phyloP scores from a whole-genome alignment of 352 stramenopile genomes.

The Phytophthora boehmeriae region DNA sequence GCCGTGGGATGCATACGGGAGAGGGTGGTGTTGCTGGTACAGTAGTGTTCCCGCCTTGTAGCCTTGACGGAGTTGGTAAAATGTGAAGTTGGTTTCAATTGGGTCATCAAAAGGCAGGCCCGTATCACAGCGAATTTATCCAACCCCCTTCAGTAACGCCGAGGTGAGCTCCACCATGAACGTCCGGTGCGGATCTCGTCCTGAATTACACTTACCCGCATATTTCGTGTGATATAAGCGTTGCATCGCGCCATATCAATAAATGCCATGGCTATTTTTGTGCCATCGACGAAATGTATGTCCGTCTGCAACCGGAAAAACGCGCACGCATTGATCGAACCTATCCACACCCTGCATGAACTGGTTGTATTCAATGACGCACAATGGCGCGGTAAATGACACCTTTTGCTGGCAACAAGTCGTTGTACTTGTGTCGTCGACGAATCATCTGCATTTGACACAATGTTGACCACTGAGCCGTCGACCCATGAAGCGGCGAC shows the following conservation, averaged over 20 bases:
- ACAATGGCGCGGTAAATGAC: background rate
- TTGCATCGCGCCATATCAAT: constrained; percentile 6
- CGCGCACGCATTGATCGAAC: background rate
- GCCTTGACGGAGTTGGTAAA: background rate
- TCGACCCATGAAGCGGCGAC: background rate
- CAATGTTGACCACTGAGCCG: background rate
- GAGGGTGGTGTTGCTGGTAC: too few relatives aligned
- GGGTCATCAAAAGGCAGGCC: too few relatives aligned
- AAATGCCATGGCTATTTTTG: constrained; percentile 2
- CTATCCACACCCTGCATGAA: background rate
- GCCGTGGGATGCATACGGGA: too few relatives aligned
- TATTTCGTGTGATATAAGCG: background rate
- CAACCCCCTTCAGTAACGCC: background rate
- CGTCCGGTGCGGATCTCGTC: background rate
- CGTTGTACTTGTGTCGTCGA: too few relatives aligned
- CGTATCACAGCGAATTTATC: constrained; percentile 3
- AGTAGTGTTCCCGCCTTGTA: too few relatives aligned
- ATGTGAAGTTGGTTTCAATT: too few relatives aligned
- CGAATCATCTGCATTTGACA: background rate
- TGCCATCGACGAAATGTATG: constrained; percentile 1
- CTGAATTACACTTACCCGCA: background rate
- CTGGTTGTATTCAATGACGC: background rate
- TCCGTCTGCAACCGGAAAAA: background rate
- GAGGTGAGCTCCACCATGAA: constrained; percentile 1
- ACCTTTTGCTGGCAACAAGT: too few relatives aligned